Base-by-base conservation (phyloP, 177 flowering plant species). In the Vitis hybrid region DNA sequence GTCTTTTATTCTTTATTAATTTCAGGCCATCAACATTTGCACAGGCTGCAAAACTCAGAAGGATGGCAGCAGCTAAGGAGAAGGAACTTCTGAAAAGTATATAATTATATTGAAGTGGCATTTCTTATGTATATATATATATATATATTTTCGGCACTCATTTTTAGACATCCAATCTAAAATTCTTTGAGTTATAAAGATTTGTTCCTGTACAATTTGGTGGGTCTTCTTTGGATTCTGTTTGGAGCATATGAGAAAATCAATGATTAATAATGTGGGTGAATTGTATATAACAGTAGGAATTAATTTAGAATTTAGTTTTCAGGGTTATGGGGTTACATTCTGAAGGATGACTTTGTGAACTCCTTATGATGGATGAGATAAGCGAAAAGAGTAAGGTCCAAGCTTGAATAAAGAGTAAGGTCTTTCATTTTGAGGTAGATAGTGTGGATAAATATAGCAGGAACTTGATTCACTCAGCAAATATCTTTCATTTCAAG, bases 21-120 rank as follows among this genome's bases (percentile, higher is more conserved):
- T 73, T 11, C 82, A 95, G 99, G 80, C 99, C 99, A 57, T 84
- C 99, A 33, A 96, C 99, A 62, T 96, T 94, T 83, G 99, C 98
- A 14, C 94, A 90, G 83, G 94, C 99, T 71, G 93, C 99, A 65
- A 92, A 90, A 75, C 94, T 94, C 51, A 90, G 80, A 79, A 88
- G 99, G 81, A 65, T 64, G 77, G 99, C 99, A 54, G 94, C 92
- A 74, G 88, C 97, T 17, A 96, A 90, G 82, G 97, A 96, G 83
- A 94, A 86, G 77, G 97, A 96, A 77, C 94, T 96, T 67, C 79
- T 80, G 64, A 87, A 85, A 81, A 66, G 96, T 89, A 85, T 59
- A 86, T 68, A 6, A 38, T 54, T 58, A 8, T 59, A 20, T 68
- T 67, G n/a, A 28, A 2, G 28, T 22, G 4, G 47, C 47, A 5